Conservation (phyloP, 179 eudicot genomes). For the Vitellaria paradoxa region DNA sequence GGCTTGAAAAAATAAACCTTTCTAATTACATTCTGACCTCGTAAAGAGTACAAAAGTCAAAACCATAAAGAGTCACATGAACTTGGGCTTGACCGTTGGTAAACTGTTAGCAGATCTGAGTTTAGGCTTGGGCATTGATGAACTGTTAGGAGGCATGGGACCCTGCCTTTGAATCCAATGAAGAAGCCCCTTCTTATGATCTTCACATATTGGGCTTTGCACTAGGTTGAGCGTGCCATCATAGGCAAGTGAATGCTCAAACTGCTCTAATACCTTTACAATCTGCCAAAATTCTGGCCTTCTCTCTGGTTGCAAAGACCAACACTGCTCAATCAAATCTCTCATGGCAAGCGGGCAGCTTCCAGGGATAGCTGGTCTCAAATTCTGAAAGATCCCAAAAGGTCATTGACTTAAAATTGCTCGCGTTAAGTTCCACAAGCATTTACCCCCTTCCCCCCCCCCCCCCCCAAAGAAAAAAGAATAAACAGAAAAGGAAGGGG, state of each 20-base stretch:
- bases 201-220: constrained; percentile 40
- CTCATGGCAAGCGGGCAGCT: constrained; percentile 64
- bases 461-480: too few species aligned
- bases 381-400: constrained; percentile 45
- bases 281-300: constrained; percentile 91
- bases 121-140: constrained; percentile 36
- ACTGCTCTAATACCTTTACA: constrained; percentile 68
- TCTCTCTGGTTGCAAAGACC: constrained; percentile 67
- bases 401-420: constrained; percentile 8
- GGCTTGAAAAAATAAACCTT: not conserved
- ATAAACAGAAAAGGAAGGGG: too few species aligned
- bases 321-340: constrained; percentile 81
- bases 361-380: constrained; percentile 58
- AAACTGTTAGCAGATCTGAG: too few species aligned
- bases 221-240: constrained; percentile 64
- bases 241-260: constrained; percentile 50
- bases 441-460: too few species aligned
- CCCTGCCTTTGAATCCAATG: constrained; percentile 79
- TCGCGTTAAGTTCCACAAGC: not conserved
- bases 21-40: not conserved
- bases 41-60: constrained; percentile 13
- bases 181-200: constrained; percentile 59
- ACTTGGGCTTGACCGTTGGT: not conserved
- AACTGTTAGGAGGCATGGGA: constrained; percentile 22
- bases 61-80: constrained; percentile 26